phyloP scores from a whole-genome alignment of 768 basidiomycete species.

The Leccinum fibrillosum region DNA sequence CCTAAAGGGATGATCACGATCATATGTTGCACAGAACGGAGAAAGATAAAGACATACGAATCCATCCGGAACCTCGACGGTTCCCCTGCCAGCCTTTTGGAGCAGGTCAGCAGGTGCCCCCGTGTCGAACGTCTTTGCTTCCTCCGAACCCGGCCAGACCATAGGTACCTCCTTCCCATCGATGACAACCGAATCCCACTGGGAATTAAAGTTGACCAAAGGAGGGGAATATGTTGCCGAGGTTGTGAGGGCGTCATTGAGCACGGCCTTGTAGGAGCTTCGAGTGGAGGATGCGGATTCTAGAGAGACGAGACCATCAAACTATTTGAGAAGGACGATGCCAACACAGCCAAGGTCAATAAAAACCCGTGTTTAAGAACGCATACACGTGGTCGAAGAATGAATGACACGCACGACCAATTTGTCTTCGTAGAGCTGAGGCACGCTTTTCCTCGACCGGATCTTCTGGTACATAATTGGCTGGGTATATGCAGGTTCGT shows the following conservation, averaged over 20 bases:
- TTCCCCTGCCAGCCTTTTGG: slow-evolving; percentile 59
- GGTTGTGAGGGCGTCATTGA: slow-evolving; percentile 58
- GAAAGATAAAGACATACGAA: slow-evolving; percentile 52
- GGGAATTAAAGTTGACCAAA: slow-evolving; percentile 55
- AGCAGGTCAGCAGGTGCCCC: slow-evolving; percentile 58
- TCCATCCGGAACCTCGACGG: slow-evolving; percentile 52
- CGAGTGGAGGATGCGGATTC: slow-evolving; percentile 51
- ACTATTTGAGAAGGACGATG: slow-evolving; percentile 9
- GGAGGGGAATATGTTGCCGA: slow-evolving; percentile 47
- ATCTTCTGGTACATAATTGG: slow-evolving; percentile 93
- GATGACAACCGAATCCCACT: slow-evolving; percentile 49
- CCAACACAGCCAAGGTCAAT: background rate
- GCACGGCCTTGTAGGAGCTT: slow-evolving; percentile 52
- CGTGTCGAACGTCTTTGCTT: slow-evolving; percentile 61
- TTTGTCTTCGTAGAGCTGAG: slow-evolving; percentile 66
- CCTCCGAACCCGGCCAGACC: slow-evolving; percentile 57
- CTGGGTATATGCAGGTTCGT: slow-evolving; percentile 82
- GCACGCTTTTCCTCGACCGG: slow-evolving; percentile 55
- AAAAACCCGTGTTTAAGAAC: background rate
- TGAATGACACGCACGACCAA: slow-evolving; percentile 52
- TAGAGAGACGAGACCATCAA: slow-evolving; percentile 42
- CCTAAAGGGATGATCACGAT: slow-evolving; percentile 39
- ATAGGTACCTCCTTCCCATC: slow-evolving; percentile 17
- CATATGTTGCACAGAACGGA: background rate
- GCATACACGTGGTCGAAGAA: background rate